phyloP scores from a whole-genome alignment of 1,284 basidiomycete species.

The Ganoderma meredithae region DNA sequence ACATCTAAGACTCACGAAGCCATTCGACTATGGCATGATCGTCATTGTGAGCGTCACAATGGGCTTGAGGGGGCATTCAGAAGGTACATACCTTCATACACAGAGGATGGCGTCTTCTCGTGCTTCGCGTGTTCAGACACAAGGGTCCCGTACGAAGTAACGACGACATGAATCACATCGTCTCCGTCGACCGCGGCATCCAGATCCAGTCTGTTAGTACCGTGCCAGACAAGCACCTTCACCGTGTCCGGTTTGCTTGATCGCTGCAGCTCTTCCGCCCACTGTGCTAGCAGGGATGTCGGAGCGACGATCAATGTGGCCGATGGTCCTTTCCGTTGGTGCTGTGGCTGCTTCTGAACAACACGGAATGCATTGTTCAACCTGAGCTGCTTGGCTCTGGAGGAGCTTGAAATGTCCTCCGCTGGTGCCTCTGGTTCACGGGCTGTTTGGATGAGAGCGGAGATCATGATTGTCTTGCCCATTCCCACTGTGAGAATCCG shows the following conservation, averaged over 20 bases:
- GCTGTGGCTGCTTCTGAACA: constrained; percentile 28
- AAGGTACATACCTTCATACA: constrained; percentile 68
- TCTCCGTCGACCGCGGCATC: constrained; percentile 47
- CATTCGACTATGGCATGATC: constrained; percentile 64
- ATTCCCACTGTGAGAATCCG: constrained; percentile 78
- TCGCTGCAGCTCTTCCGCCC: constrained; percentile 86
- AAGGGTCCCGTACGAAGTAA: constrained; percentile 91
- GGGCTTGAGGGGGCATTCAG: neutral
- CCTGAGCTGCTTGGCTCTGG: constrained; percentile 63
- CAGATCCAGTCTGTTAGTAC: constrained; percentile 81
- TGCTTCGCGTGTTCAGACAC: constrained; percentile 84
- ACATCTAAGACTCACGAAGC: constrained; percentile 54
- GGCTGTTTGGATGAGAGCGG: constrained; percentile 89
- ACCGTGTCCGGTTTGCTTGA: constrained; percentile 77
- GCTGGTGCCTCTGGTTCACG: constrained; percentile 52
- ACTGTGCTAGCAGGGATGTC: constrained; percentile 90
- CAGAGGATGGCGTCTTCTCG: constrained; percentile 51
- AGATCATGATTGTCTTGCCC: constrained; percentile 98
- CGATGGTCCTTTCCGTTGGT: constrained; percentile 42
- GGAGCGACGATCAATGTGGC: constrained; percentile 95
- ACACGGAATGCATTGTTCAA: constrained; percentile 68
- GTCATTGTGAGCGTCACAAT: neutral
- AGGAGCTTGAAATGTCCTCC: constrained; percentile 37
- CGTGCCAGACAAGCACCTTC: constrained; percentile 84
- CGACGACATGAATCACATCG: constrained; percentile 71